phyloP scores from a whole-genome alignment of 108 stramenopile genomes.

The Stephanodiscus minutulus region DNA sequence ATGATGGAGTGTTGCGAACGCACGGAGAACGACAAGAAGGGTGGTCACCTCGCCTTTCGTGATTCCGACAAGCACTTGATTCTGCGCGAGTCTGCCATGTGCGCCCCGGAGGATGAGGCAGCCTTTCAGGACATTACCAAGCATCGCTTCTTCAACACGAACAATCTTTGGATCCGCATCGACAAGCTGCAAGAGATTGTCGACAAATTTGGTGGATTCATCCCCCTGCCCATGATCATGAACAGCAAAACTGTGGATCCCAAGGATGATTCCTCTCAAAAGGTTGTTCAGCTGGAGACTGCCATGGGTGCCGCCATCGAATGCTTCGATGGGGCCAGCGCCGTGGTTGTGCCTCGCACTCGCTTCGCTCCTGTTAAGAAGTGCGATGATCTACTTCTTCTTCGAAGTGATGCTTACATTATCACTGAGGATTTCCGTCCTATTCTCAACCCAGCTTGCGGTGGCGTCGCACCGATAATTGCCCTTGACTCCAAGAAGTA shows the following conservation, averaged over 20 bases:
- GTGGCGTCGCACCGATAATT: constrained; percentile 84
- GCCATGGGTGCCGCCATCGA: constrained; percentile 99
- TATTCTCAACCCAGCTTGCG: constrained; percentile 88
- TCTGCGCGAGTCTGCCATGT: constrained; percentile 98
- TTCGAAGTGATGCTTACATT: constrained; percentile 97
- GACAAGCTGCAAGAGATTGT: constrained; percentile 96
- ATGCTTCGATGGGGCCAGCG: constrained; percentile 93
- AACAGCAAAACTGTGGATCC: constrained; percentile 99
- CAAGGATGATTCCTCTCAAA: constrained; percentile 92
- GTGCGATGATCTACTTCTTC: constrained; percentile 95
- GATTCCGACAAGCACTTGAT: constrained; percentile 88
- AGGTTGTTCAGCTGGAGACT: constrained; percentile 97
- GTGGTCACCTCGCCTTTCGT: constrained; percentile 96
- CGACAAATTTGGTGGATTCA: constrained; percentile 90
- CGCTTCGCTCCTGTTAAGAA: constrained; percentile 99
- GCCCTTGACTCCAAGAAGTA: constrained; percentile 93
- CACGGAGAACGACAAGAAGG: constrained; percentile 99
- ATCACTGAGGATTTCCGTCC: constrained; percentile 84
- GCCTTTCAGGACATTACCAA: constrained; percentile 95
- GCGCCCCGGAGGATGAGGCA: constrained; percentile 93
- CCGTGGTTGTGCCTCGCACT: constrained; percentile 93
- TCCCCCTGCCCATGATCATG: constrained; percentile 98
- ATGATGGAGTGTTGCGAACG: constrained; percentile 98
- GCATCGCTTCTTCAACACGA: constrained; percentile 99
- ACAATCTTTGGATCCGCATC: constrained; percentile 98